Base-by-base conservation (phyloP, 2,329 filamentous ascomycete species). In the Gnomoniopsis sp. region DNA sequence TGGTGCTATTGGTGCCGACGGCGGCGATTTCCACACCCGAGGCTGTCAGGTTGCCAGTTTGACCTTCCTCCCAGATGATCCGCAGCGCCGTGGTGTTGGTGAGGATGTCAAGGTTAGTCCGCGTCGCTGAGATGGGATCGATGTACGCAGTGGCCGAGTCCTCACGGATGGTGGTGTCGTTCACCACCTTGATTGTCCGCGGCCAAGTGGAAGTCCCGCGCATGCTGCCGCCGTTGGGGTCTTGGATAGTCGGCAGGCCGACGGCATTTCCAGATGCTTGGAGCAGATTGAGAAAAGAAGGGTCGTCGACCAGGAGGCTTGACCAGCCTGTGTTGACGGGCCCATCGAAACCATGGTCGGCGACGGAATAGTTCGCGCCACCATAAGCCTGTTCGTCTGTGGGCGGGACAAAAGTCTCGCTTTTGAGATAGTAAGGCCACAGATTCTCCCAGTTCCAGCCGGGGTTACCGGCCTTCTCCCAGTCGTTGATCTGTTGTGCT, bases 401-500 rank as follows among this genome's bases (percentile, higher is more conserved):
- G 23, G 75, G 73, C 0, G 73, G 76, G 58, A 75, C 74, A 1
- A 73, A 71, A 59, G 76, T 77, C 0, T 74, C 74, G 55, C 73
- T 76, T 22, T 53, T 53, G 8, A 26, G n/a, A 22, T 44, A 53
- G 12, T 44, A 53, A 3, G n/a, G 19, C 12, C 26, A 53, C n/a
- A 53, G 21, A 12, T 43, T 53, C 19, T 44, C 38, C 51, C 51
- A 53, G 21, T 49, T 49, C 47, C 47, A 49, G 23, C 47, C 47
- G 6, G 47, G 47, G 15, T 49, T 49, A 15, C 47, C 47, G 23
- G 26, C 47, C 19, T 34, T 17, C 23, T 49, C 47, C 47, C 47
- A 49, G 26, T 26, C 22, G 14, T 49, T 34, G 30, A 49, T 49
- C 30, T 49, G 23, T 21, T 26, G 22, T 7, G 12, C 23, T 14